Evolutionary conservation across 2,329 filamentous ascomycete species (phyloP), one percentile per base, ranked within the genome.

Genomic region (Blastomyces percursus): DNA sequence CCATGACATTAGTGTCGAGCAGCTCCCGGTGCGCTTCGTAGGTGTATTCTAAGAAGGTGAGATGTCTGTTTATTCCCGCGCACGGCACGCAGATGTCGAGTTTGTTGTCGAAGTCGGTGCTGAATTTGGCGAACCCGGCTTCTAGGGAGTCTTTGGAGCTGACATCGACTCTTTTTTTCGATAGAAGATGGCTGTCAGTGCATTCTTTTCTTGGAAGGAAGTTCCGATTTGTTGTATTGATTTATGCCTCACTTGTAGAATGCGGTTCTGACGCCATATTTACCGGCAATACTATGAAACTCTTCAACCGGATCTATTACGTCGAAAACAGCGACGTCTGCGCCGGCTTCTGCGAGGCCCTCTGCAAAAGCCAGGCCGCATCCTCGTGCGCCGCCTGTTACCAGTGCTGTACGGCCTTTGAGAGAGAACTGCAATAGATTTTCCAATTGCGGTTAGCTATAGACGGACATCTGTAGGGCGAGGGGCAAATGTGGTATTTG

Each of bases 81-180:
- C 89, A 92, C 78, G 91, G 95, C 68, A 95, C 79, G 8, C 96
- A 83, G 70, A 95, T 89, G 71, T 89, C 83, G 66, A 94, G 84
- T 71, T 84, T 71, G 73, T 86, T 72, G 40, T 66, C 61, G 61
- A 76, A 76, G 44, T 76, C 74, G 11, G 64, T 64, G 55, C 72
- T 69, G 63, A 77, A 75, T 9, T 67, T 60, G 12, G 61, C 59
- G 61, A 77, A 77, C 12, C 70, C 75, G 44, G 60, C 38, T 58
- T 67, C 57, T 5, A 78, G 68, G 9, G 70, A 71, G 50, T 71
- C 65, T 19, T 69, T 61, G 5, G 71, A 74, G 52, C 71, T 74
- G 19, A 79, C 76, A 62, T 80, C 77, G 51, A 76, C 76, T 44
- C 73, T 76, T 35, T 50, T 6, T 38, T 46, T 50, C 35, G 0